A percentile compares a stretch with the other conserved stretches of the same genome.
Conservation (phyloP, 768 basidiomycete species). For the Leccinellum albellum region DNA sequence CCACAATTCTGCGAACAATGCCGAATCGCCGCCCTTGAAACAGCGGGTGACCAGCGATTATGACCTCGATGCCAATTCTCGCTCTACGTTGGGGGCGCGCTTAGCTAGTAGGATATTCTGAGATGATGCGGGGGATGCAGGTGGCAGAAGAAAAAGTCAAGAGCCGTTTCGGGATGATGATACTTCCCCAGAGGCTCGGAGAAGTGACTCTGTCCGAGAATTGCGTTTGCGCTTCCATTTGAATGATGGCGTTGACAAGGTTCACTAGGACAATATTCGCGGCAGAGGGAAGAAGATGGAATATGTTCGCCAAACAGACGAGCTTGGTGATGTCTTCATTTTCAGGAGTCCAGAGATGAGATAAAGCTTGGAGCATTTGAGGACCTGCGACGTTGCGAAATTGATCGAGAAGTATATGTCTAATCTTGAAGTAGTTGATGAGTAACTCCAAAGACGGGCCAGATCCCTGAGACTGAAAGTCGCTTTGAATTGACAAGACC, state of each 20-base stretch:
- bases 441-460: conserved; percentile 90
- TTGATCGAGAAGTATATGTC: conserved; percentile 94
- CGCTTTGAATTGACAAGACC: conserved; percentile 95
- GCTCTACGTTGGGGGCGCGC: conserved; percentile 71
- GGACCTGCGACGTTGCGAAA: conserved; percentile 91
- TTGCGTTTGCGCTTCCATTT: conserved; percentile 88
- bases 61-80: conserved; percentile 62
- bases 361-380: conserved; percentile 74
- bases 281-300: conserved; percentile 90
- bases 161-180: conserved; percentile 81
- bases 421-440: conserved; percentile 99
- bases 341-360: conserved; percentile 75
- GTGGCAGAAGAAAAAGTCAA: conserved; percentile 79
- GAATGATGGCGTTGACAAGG: conserved; percentile 81
- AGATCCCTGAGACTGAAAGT: conserved; percentile 87
- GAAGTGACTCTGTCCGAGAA: conserved; percentile 88
- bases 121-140: conserved; percentile 77
- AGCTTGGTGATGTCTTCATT: conserved; percentile 92
- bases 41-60: conserved; percentile 49
- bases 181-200: conserved; percentile 90
- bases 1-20: conserved; percentile 52
- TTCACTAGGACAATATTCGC: conserved; percentile 89
- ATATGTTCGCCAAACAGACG: conserved; percentile 93
- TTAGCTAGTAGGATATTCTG: conserved; percentile 78
- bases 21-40: conserved; percentile 46